Conservation (phyloP, 129 eudicot species). For the Oenanthe sinensis region DNA sequence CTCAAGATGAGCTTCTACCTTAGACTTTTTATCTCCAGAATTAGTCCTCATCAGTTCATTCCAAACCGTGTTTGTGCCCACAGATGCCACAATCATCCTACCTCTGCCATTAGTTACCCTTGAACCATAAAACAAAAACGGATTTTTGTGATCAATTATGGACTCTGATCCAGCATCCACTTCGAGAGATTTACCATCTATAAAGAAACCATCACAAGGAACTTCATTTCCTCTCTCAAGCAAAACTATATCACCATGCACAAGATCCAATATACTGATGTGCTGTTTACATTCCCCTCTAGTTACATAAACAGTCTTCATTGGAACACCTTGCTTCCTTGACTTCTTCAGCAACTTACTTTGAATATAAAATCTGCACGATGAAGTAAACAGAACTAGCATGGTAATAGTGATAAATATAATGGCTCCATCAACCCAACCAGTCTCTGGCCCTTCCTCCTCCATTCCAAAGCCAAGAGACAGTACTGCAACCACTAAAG, state of each 20-base stretch:
- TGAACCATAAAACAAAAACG: constrained; percentile 36
- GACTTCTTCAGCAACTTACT: neutral
- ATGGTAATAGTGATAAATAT: constrained; percentile 16
- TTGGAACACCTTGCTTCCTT: neutral
- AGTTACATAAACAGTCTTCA: constrained; percentile 12
- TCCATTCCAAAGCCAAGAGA: constrained; percentile 23
- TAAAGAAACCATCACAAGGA: constrained; percentile 36
- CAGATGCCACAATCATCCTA: constrained; percentile 29
- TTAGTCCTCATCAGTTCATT: constrained; percentile 25
- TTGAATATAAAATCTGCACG: constrained; percentile 10
- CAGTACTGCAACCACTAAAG: constrained; percentile 14
- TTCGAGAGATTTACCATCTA: constrained; percentile 32
- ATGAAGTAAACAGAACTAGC: constrained; percentile 8
- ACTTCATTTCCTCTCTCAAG: constrained; percentile 24
- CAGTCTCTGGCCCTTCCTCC: constrained; percentile 24
- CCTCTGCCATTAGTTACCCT: constrained; percentile 29
- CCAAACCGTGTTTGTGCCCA: constrained; percentile 20
- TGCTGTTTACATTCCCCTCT: constrained; percentile 15
- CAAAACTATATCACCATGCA: constrained; percentile 28
- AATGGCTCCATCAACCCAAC: constrained; percentile 28
- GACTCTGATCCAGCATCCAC: constrained; percentile 18
- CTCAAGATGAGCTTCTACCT: constrained; percentile 21
- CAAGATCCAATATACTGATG: constrained; percentile 15
- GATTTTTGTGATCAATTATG: constrained; percentile 14
- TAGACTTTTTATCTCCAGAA: constrained; percentile 1